Conservation (phyloP, 2,329 filamentous ascomycete genomes). For the Penicillium occitanis region DNA sequence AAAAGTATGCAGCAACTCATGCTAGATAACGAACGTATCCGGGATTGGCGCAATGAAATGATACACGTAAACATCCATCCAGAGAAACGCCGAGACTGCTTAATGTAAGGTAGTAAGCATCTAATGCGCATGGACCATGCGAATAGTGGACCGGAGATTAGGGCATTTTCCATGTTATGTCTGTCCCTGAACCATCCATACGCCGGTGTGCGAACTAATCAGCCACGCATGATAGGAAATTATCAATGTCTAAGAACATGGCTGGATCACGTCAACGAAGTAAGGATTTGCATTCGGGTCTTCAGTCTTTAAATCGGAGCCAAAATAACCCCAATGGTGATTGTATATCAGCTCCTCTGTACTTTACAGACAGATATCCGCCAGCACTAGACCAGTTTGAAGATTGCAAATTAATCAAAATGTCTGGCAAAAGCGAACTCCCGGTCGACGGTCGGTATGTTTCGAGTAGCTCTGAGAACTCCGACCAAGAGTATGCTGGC, state of each 20-base stretch:
- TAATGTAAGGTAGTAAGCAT: background rate
- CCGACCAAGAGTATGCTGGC: slow-evolving; percentile 3
- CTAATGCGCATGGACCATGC: background rate
- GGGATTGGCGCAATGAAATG: background rate
- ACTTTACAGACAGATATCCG: background rate
- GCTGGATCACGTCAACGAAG: slow-evolving; percentile 11
- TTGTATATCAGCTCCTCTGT: background rate
- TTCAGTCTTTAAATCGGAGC: background rate
- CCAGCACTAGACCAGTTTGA: background rate
- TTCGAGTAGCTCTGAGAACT: slow-evolving; percentile 3
- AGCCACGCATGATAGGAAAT: background rate
- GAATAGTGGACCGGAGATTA: background rate
- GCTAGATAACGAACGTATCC: background rate
- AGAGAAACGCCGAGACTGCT: background rate
- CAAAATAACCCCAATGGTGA: background rate
- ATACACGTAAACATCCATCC: background rate
- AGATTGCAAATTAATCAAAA: background rate
- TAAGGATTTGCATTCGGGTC: background rate
- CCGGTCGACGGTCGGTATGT: slow-evolving; percentile 2
- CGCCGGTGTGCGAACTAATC: background rate
- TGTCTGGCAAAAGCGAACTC: slow-evolving; percentile 13
- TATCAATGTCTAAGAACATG: slow-evolving; percentile 1
- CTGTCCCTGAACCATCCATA: background rate
- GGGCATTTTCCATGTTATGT: background rate
- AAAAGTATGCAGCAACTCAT: background rate